A percentile compares a stretch with the other conserved stretches of the same genome.
Conservation (phyloP, 1,284 basidiomycete species). For the Puccinia hordei region DNA sequence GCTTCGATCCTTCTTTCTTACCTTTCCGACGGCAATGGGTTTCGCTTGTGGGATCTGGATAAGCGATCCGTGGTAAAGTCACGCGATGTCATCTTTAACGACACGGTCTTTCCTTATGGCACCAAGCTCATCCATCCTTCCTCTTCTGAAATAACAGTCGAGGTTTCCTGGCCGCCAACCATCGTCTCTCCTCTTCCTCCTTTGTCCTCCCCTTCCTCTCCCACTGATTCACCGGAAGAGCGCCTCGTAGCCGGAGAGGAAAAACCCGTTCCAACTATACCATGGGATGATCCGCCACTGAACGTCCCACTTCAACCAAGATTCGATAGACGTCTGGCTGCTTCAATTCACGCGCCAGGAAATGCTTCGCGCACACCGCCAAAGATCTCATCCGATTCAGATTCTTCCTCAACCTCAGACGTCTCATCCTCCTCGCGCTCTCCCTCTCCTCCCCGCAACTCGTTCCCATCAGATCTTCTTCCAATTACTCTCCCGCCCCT, state of each 20-base stretch:
- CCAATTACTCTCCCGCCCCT: background rate
- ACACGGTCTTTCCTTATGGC: background rate
- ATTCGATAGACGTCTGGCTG: background rate
- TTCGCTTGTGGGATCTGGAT: conserved; percentile 23
- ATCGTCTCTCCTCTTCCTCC: too few relatives aligned
- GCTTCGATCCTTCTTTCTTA: conserved; percentile 14
- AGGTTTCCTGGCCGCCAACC: background rate
- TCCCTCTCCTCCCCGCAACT: background rate
- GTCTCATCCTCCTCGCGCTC: background rate
- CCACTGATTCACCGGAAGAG: too few relatives aligned
- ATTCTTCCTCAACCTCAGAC: background rate
- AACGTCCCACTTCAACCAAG: background rate
- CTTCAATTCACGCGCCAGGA: conserved; percentile 11
- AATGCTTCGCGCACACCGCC: background rate
- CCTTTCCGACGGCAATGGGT: conserved; percentile 18
- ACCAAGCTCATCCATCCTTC: background rate
- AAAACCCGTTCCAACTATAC: background rate
- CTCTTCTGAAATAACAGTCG: too few relatives aligned
- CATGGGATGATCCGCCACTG: background rate
- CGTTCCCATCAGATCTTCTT: background rate
- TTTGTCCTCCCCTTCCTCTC: too few relatives aligned
- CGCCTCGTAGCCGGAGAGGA: too few relatives aligned
- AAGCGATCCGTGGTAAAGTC: conserved; percentile 1
- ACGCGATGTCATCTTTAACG: conserved; percentile 7
- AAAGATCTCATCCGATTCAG: background rate